A percentile compares a stretch with the other conserved stretches of the same genome.
phyloP scores from a whole-genome alignment of 73 alveolate genomes.

The Symbiodinium natans region DNA sequence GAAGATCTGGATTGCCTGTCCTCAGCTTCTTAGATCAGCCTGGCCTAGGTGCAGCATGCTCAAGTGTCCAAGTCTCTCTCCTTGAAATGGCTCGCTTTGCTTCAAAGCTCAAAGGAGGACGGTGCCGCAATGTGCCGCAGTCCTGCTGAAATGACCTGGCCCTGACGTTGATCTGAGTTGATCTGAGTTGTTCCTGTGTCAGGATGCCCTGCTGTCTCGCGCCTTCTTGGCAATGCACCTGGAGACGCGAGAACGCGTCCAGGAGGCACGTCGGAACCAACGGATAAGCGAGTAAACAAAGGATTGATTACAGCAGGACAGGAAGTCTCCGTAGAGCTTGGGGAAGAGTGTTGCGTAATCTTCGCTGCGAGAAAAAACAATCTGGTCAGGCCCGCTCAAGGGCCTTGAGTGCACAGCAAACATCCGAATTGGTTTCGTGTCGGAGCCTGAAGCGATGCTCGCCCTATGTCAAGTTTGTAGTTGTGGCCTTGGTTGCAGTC shows the following conservation, averaged over 20 bases:
- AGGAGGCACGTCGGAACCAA: neutral
- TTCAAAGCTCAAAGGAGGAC: neutral
- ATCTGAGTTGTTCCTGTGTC: too few species aligned
- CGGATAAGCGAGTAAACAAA: neutral
- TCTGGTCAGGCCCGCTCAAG: neutral
- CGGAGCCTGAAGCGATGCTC: too few species aligned
- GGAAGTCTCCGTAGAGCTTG: neutral
- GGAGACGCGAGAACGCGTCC: neutral
- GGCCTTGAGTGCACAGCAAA: slow-evolving; percentile 6
- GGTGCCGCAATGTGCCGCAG: neutral
- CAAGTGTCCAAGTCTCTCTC: neutral
- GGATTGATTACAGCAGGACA: neutral
- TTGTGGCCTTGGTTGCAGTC: neutral
- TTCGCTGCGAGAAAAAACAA: too few species aligned
- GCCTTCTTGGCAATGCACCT: neutral
- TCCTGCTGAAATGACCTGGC: too few species aligned
- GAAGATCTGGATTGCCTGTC: too few species aligned
- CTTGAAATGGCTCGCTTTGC: neutral
- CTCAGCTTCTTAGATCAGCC: neutral
- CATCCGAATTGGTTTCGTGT: neutral
- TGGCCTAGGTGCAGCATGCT: neutral
- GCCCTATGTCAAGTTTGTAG: too few species aligned
- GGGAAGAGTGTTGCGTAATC: too few species aligned
- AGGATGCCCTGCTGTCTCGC: neutral
- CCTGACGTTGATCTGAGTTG: too few species aligned